Evolutionary conservation across 768 basidiomycete genomes (phyloP), one percentile per base, ranked within the genome.

Genomic region (Calocera cornea): DNA sequence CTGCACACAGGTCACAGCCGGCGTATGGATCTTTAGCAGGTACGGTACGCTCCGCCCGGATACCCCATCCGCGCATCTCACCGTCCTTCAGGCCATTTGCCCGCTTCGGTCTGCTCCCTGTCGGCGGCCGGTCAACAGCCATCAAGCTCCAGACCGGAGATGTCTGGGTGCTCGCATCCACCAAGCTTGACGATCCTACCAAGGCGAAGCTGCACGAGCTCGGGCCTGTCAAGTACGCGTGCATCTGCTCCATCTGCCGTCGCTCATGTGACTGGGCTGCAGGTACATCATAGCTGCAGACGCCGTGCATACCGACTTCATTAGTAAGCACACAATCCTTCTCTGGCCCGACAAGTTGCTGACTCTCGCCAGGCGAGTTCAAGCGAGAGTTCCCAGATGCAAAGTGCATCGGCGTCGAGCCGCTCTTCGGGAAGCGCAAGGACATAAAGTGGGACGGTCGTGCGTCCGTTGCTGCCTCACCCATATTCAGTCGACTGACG

Each of bases 101-200:
- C 14, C 83, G 90, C 47, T 84, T 82, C 68, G 84, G 85, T 10
- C 8, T 90, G 31, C 71, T 91, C 17, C 89, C 90, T 2, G 78
- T 93, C 33, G 93, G 93, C 0, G 91, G 92, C 22, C 80, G 93
- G 50, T 87, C 90, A 7, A 95, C 92, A 0, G 93, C 91, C 0
- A 80, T 95, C 71, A 84, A 81, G 75, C 79, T 94, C 27, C 76
- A 77, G 41, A 81, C 83, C 64, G 86, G 87, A 40, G 86, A 83
- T 14, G 85, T 94, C 31, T 94, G 90, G 85, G 80, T 93, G 14
- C 79, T 92, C n/a, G 91, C 89, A 0, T 92, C 90, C 0, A 87
- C 87, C 8, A 87, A 89, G 0, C 77, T 90, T 65, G 83, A 84
- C 40, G 77, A 78, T 1, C 84, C 84, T 31, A 92, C 90, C 1